Evolutionary conservation across 2,329 filamentous ascomycete species (phyloP).

Genomic region (Clarireedia paspali): DNA sequence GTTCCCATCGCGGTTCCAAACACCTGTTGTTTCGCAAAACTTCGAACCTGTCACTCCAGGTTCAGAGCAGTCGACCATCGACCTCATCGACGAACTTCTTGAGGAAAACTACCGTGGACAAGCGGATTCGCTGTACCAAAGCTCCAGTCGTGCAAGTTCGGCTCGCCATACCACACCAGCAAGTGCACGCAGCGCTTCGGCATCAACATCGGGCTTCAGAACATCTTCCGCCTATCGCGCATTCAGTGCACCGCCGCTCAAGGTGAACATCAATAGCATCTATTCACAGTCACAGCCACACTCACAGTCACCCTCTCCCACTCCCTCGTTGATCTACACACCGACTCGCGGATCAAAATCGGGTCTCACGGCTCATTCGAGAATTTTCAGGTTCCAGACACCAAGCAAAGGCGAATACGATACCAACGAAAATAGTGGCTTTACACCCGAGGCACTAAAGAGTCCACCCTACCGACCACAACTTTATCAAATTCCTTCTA

Average conservation of each 20-base stretch:
- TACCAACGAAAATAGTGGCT: constrained; percentile 1
- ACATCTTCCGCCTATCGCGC: neutral
- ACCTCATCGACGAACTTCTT: constrained; percentile 20
- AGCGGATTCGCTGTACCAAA: constrained; percentile 17
- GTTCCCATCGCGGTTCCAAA: neutral
- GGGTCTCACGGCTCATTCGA: neutral
- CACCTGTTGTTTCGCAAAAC: neutral
- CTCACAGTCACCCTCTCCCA: neutral
- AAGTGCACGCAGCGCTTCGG: neutral
- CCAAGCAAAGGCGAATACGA: neutral
- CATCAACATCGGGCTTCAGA: neutral
- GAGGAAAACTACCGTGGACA: constrained; percentile 21
- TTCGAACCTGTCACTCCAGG: neutral
- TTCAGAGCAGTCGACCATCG: neutral
- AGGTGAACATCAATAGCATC: too few relatives aligned
- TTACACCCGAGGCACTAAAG: constrained; percentile 1
- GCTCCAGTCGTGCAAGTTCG: constrained; percentile 5
- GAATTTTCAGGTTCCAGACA: constrained; percentile 1
- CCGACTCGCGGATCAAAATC: constrained; percentile 4
- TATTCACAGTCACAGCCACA: neutral
- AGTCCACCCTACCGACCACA: neutral
- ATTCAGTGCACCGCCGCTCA: neutral
- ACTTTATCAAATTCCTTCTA: constrained; percentile 6
- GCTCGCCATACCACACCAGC: neutral
- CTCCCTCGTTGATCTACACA: neutral